These are phyloP conservation scores for Alternaria novae-zelandiae DNA, from an alignment of 2,329 filamentous ascomycete species.

Conservation along the genomic window DNA sequence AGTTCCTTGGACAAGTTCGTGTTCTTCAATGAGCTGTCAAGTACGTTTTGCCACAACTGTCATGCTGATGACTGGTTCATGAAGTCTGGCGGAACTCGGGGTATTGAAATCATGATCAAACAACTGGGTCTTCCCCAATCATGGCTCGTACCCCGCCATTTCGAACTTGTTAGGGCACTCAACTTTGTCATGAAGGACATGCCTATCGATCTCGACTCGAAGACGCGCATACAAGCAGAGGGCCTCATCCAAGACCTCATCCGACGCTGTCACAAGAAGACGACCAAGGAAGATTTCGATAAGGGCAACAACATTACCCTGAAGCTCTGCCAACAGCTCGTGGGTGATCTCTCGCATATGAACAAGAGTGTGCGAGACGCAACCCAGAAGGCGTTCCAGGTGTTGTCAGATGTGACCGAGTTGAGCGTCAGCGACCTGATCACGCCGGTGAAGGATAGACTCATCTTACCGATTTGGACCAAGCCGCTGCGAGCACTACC, in stretches of 20 bases:
- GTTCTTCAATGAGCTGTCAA: conserved; percentile 84
- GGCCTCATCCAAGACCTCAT: conserved; percentile 82
- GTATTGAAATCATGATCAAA: conserved; percentile 86
- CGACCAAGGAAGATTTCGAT: conserved; percentile 79
- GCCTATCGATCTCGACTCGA: conserved; percentile 89
- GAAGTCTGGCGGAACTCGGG: conserved; percentile 89
- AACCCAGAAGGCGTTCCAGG: conserved; percentile 78
- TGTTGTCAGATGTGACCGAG: conserved; percentile 78
- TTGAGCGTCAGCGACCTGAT: conserved; percentile 88
- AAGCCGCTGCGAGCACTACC: conserved; percentile 93
- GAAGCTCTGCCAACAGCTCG: conserved; percentile 82
- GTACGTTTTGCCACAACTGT: conserved; percentile 90
- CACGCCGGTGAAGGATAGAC: conserved; percentile 84
- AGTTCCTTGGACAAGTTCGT: conserved; percentile 75
- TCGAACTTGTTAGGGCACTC: conserved; percentile 87
- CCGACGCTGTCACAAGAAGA: conserved; percentile 76
- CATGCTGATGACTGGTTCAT: conserved; percentile 99
- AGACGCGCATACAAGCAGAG: conserved; percentile 82
- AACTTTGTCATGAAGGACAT: conserved; percentile 99
- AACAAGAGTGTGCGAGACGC: conserved; percentile 93
- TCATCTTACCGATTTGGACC: conserved; percentile 90
- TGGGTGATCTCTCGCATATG: conserved; percentile 90
- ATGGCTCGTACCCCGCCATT: conserved; percentile 83
- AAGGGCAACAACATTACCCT: conserved; percentile 71
- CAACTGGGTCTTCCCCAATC: conserved; percentile 81